Evolutionary conservation across 1,284 basidiomycete species (phyloP).

Genomic region (Leccinum pallidistipes): DNA sequence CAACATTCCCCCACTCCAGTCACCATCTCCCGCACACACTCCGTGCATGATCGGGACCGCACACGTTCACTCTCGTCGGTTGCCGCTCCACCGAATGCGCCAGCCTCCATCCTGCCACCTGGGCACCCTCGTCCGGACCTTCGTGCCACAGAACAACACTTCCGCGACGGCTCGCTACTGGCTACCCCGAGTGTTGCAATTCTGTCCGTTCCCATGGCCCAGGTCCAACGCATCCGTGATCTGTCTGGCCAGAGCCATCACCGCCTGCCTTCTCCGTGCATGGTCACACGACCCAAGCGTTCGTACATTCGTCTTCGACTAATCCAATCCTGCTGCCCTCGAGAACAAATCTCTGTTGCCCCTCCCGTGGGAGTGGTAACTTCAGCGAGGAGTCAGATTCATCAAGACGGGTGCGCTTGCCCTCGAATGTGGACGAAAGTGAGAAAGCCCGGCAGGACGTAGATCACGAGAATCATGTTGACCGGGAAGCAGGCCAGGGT

Average conservation of each 20-base stretch:
- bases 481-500: constrained; percentile 20
- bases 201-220: constrained; percentile 21
- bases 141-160: constrained; percentile 1
- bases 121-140: constrained; percentile 5
- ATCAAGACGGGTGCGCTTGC: constrained; percentile 1
- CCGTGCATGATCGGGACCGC: constrained; percentile 24
- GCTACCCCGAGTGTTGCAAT: constrained; percentile 13
- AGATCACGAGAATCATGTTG: constrained; percentile 8
- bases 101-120: constrained; percentile 19
- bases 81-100: constrained; percentile 26
- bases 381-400: constrained; percentile 21
- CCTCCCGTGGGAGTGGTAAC: constrained; percentile 21
- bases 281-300: constrained; percentile 12
- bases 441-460: constrained; percentile 12
- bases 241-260: constrained; percentile 10
- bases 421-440: constrained; percentile 12
- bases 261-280: constrained; percentile 24
- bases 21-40: constrained; percentile 24
- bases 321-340: constrained; percentile 22
- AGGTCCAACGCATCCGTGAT: constrained; percentile 15
- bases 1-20: constrained; percentile 37
- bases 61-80: constrained; percentile 24
- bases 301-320: constrained; percentile 11
- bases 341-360: constrained; percentile 38
- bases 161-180: constrained; percentile 22